These are phyloP conservation scores for Cyamopsis tetragonoloba DNA, from an alignment of 306 rosid species.

Conservation along the genomic window DNA sequence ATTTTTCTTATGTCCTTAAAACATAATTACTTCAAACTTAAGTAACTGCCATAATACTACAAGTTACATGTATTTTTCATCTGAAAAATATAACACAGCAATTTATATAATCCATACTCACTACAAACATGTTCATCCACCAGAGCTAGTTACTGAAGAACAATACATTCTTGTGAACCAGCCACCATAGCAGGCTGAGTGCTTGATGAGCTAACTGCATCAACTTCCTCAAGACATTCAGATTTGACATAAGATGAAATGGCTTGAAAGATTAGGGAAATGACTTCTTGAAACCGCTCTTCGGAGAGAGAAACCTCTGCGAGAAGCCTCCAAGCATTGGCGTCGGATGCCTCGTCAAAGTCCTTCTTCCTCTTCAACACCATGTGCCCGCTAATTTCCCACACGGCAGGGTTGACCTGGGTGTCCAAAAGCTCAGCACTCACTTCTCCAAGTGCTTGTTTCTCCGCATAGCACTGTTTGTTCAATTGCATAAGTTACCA, in stretches of 20 bases:
- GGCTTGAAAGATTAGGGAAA: slow-evolving; percentile 67
- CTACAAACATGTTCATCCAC: slow-evolving; percentile 17
- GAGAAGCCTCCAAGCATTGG: slow-evolving; percentile 90
- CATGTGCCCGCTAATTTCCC: slow-evolving; percentile 99
- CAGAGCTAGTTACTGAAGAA: slow-evolving; percentile 43
- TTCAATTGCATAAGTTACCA: neutral
- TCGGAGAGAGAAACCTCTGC: slow-evolving; percentile 92
- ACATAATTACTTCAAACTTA: slow-evolving; percentile 17
- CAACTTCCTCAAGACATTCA: slow-evolving; percentile 32
- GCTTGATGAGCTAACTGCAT: slow-evolving; percentile 30
- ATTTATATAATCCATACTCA: neutral
- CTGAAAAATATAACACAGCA: slow-evolving; percentile 1
- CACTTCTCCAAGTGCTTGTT: slow-evolving; percentile 97
- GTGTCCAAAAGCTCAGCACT: slow-evolving; percentile 86
- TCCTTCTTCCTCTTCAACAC: slow-evolving; percentile 93
- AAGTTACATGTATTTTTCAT: neutral
- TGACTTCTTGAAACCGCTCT: slow-evolving; percentile 84
- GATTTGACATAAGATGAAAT: slow-evolving; percentile 29
- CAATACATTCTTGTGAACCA: slow-evolving; percentile 63
- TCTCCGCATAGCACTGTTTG: slow-evolving; percentile 93
- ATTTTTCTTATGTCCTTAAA: slow-evolving; percentile 28
- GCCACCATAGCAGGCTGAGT: slow-evolving; percentile 35
- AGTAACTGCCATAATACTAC: neutral
- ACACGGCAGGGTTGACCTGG: slow-evolving; percentile 96
- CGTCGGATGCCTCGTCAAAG: slow-evolving; percentile 83